Base-by-base conservation (phyloP, 352 stramenopile species). In the Phytophthora boehmeriae region DNA sequence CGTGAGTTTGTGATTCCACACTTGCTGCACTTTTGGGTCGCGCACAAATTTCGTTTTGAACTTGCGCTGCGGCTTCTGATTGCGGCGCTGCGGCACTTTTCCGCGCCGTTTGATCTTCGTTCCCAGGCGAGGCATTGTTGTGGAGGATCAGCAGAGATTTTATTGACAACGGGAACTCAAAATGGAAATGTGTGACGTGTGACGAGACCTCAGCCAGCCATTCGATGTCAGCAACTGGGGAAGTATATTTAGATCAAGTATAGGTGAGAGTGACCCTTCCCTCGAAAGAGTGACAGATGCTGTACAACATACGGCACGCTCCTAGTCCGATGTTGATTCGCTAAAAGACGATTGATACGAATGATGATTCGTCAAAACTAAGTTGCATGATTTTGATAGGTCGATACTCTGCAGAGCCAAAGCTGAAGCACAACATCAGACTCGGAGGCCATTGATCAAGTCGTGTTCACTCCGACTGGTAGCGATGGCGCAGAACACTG, bases 1-100 rank as follows among this genome's bases (percentile, higher is more conserved):
- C 38, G 86, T 94, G 66, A 86, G 78, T 48, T 84, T 79, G 73
- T 94, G 86, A 59, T 92, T 63, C 86, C 86, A 94, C 27, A 88
- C 73, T 59, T 80, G 51, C 59, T 89, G 80, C 66, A 93, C 78
- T 44, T 78, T 74, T 20, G 78, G 66, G 73, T 93, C 83, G 47
- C 83, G 76, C 48, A 92, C 80, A 42, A 89, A 94, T 22, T 75
- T 75, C 48, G 64, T 84, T 69, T 89, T 89, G 61, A 88, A 93
- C 64, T 84, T 85, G 53, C 80, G 80, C 53, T 85, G 72, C 50
- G 81, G 78, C 73, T 92, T 92, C 53, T 78, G 71, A 38, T 91
- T 88, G 62, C 80, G 79, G 57, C 57, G 83, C 36, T 86, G 66
- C 54, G 86, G 86, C 32, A 80, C 70, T 65, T 94, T 90, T 35